Conservation (phyloP, 2,329 filamentous ascomycete species). For the Alternaria gaisen region DNA sequence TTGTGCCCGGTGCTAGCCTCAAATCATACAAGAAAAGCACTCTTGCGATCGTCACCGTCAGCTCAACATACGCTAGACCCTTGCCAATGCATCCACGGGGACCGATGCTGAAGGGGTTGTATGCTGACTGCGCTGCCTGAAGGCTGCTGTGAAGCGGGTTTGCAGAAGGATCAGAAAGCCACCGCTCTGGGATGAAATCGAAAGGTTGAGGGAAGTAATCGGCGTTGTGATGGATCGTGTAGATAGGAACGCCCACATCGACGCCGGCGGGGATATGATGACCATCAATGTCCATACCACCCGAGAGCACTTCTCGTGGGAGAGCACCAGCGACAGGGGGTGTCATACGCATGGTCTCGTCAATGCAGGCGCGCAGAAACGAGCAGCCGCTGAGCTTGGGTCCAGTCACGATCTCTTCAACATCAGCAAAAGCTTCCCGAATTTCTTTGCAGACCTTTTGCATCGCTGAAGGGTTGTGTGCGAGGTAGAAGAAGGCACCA, state of each 20-base stretch:
- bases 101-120: slow-evolving; percentile 77
- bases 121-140: slow-evolving; percentile 68
- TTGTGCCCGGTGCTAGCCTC: slow-evolving; percentile 46
- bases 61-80: slow-evolving; percentile 72
- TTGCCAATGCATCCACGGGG: slow-evolving; percentile 78
- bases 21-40: slow-evolving; percentile 70
- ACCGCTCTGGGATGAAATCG: slow-evolving; percentile 50
- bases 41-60: slow-evolving; percentile 69
- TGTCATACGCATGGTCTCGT: slow-evolving; percentile 54
- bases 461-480: slow-evolving; percentile 50
- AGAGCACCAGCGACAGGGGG: slow-evolving; percentile 52
- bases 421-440: slow-evolving; percentile 42
- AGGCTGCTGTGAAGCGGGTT: slow-evolving; percentile 45
- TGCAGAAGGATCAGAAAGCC: slow-evolving; percentile 42
- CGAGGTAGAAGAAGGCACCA: slow-evolving; percentile 56
- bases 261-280: slow-evolving; percentile 48
- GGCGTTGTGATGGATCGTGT: slow-evolving; percentile 51
- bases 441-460: slow-evolving; percentile 47
- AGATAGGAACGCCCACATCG: slow-evolving; percentile 50
- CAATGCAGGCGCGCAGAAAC: slow-evolving; percentile 52
- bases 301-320: slow-evolving; percentile 49
- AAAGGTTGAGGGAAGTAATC: slow-evolving; percentile 51
- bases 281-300: slow-evolving; percentile 51
- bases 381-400: slow-evolving; percentile 44
- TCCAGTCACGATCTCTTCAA: slow-evolving; percentile 51